Evolutionary conservation across 2,329 filamentous ascomycete genomes (phyloP), one percentile per base, ranked within the genome.

Genomic region (Sclerotinia trifoliorum): DNA sequence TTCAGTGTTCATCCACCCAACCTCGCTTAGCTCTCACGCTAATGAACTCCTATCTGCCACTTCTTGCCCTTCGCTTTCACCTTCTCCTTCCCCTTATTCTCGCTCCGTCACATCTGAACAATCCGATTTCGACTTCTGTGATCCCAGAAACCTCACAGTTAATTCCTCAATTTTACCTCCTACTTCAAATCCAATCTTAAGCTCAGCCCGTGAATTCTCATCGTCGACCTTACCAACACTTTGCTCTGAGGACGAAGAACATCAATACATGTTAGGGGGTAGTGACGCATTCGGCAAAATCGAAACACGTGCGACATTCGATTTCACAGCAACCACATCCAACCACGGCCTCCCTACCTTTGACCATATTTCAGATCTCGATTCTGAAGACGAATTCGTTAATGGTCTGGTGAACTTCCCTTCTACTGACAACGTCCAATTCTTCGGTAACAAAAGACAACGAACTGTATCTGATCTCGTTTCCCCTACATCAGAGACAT

Each of bases 311-410:
- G 82, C 72, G 78, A 86, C 81, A 78, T 79, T 70, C 60, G 78
- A 80, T 80, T 78, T 70, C 76, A 79, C 76, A 77, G 75, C 80
- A 61, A 62, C 71, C 21, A 72, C 82, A 32, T 81, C 83, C 73
- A 81, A 84, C 71, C 80, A 85, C 81, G 86, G 86, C 32, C 84
- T 95, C 42, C 89, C 91, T 35, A 83, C 85, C 11, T 96, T 96
- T 74, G 92, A 96, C 79, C 91, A 93, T 73, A 87, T 96, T 73
- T 95, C 94, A 32, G 93, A 96, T 75, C 85, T 97, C 68, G 94
- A 97, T 78, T 93, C 91, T 0, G 94, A 97, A 75, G 92, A 96
- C 84, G 92, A 95, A 78, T 93, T 96, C 75, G 85, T 88, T 75
- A 89, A 87, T 78, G 85, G 86, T 67, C 85, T 96, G 11, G 88